Base-by-base conservation (phyloP, 2,329 filamentous ascomycete genomes). In the Beauveria brongniartii region DNA sequence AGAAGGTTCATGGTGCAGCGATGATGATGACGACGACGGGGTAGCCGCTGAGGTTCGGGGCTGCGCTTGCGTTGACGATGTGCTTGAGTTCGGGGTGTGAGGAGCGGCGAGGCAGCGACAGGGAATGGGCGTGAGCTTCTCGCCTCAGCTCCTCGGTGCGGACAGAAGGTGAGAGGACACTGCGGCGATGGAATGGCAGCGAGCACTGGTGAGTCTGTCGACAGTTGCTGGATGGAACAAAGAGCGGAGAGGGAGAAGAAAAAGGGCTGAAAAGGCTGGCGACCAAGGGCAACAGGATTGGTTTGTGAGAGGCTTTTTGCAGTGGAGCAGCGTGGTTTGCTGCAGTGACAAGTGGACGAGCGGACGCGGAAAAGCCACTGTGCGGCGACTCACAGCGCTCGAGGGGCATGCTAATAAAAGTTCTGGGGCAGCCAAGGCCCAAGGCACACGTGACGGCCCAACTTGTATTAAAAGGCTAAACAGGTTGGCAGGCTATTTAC, bases 1-100 rank as follows among this genome's bases (percentile, higher is more conserved):
- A 87, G 71, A 71, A 85, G 78, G 72, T 86, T 86, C 85, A 88
- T 88, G 61, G 65, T 80, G 71, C 30, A 47, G 48, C 46, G 55
- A 50, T 41, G 44, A 50, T 41, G 44, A 46, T 22, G 47, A 37
- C n/a, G 40, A 20, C 40, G 55, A 57, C 41, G 55, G 26, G 44
- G 43, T 26, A 43, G 43, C 47, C 40, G 24, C 44, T 56, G 18
- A 28, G 46, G 44, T 28, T 61, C 52, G 18, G 59, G 48, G 54
- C 37, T 55, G 51, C 22, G 60, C 16, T 55, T 61, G 37, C n/a
- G 55, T 63, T 52, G 26, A 37, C 58, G 60, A 63, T 55, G 53
- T 28, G 26, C 4, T 22, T 30, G 16, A 30, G 47, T 12, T 47
- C 8, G 37, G 8, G 37, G 24, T 40, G 30, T 43, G 58, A 55